Evolutionary conservation across 169 alveolate species (phyloP).

Genomic region (Plasmodium cynomolgi): DNA sequence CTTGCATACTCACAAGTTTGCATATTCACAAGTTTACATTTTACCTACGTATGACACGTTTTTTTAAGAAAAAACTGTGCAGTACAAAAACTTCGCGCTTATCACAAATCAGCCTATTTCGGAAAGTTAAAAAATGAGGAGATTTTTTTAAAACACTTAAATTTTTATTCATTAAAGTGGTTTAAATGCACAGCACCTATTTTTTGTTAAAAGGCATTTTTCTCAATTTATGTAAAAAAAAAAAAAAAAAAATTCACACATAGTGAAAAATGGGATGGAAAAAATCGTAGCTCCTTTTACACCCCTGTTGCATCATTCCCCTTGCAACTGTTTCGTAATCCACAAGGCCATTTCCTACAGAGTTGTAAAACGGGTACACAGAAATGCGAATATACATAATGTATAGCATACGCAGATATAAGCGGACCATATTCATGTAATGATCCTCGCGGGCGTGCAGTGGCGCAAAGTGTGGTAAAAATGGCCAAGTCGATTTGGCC

Average conservation of each 20-base stretch:
- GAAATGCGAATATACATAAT: not conserved
- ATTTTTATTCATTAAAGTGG: not conserved
- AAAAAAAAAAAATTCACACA: not conserved
- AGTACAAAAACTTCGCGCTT: not conserved
- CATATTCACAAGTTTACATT: not conserved
- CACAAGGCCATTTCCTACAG: not conserved
- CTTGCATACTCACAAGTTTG: not conserved
- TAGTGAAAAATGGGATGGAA: not conserved
- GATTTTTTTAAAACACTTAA: not conserved
- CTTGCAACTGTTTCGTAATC: not conserved
- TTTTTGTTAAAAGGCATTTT: not conserved
- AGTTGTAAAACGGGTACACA: not conserved
- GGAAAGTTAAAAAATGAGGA: not conserved
- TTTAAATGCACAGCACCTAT: not conserved
- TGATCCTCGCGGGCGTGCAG: not conserved
- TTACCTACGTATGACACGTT: not conserved
- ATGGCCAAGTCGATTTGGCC: not conserved
- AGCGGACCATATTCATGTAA: not conserved
- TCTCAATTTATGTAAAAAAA: not conserved
- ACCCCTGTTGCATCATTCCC: not conserved
- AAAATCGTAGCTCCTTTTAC: not conserved
- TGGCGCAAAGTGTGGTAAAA: not conserved
- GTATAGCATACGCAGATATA: not conserved
- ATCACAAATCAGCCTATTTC: not conserved
- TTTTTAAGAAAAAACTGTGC: not conserved